Evolutionary conservation across 768 basidiomycete species (phyloP), one percentile per base, ranked within the genome.

Genomic region (Aureoboletus auriporus): DNA sequence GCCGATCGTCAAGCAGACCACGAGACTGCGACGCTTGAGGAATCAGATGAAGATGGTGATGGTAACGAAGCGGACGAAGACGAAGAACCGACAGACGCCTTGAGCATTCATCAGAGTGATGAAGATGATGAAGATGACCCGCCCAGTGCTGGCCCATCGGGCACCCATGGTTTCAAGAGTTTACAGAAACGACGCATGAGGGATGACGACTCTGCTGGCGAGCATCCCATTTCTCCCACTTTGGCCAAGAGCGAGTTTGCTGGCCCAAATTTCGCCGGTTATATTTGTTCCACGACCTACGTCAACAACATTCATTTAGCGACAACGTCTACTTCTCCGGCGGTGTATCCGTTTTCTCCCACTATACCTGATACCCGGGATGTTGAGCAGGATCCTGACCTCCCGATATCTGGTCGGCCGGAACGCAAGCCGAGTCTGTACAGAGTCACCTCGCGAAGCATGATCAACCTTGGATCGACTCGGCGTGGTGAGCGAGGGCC

Each of bases 391-490:
- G 46, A 52, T 38, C 38, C 39, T 34, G 51, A 50, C 35, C 40
- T 31, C 16, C 38, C 41, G 40, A 44, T 34, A 17, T 38, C 49
- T 44, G 52, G 50, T 29, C 49, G 45, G 29, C 35, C 49, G 44
- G 50, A 55, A 49, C 41, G 20, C 30, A 63, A 68, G 17, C 77
- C 80, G 6, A 68, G 69, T 41, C 72, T 85, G 59, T 80, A 80
- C 59, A 80, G 78, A 45, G 76, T 74, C 34, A 75, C 77, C 0
- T 86, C 85, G 42, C 74, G 67, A 56, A 88, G 86, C 59, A 76
- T 86, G 75, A 63, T 84, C 44, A 76, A 87, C 59, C 65, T 87
- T 13, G 53, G 65, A 17, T 56, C 64, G n/a, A 44, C 55, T 55
- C 64, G 43, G 44, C 58, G 65, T 58, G 50, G 61, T 66, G 60